Base-by-base conservation (phyloP, 768 basidiomycete species). In the Piloderma croceum region DNA sequence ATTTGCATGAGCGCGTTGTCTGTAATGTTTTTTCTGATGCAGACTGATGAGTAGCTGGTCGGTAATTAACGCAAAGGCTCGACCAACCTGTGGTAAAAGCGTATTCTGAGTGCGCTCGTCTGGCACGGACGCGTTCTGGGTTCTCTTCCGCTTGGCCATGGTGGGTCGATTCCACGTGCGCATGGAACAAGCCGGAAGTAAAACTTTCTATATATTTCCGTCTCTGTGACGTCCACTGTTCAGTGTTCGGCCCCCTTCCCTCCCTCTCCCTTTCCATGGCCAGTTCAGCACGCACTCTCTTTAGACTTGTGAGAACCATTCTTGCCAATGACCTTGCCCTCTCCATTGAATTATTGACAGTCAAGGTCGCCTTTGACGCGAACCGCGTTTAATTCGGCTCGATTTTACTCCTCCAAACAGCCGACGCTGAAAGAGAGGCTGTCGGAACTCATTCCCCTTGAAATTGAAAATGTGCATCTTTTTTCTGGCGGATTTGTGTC, bases 391-490 rank as follows among this genome's bases (percentile, higher is more conserved):
- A 64, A 69, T 25, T 69, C 74, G 24, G 70, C 70, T 49, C 73
- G 81, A 39, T 76, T 81, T 52, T 77, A 76, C 35, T 83, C 83
- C n/a, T 58, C 76, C 22, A 85, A 82, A 63, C 76, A 76, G 32
- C 72, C 76, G 44, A 80, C 89, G 20, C 76, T 98, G 60, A 94
- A 93, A 71, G 91, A 97, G 67, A 78, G 90, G 38, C 74, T 98
- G 45, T 79, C 88, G 24, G 89, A 96, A 67, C 79, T 97, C 63
- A 97, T 98, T 54, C 94, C 94, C 43, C 71, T 73, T 47, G 84
- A 94, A 59, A 76, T 83, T 42, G 83, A 86, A 59, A 77, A 79
- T 58, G 83, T 83, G 35, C 35, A 71, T 57, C 7, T 19, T 17
- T 33, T 29, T 38, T 24, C 22, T 9, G 15, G 31, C 13, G 24